Base-by-base conservation (phyloP, 331 rosid genomes). In the Cydonia oblonga region DNA sequence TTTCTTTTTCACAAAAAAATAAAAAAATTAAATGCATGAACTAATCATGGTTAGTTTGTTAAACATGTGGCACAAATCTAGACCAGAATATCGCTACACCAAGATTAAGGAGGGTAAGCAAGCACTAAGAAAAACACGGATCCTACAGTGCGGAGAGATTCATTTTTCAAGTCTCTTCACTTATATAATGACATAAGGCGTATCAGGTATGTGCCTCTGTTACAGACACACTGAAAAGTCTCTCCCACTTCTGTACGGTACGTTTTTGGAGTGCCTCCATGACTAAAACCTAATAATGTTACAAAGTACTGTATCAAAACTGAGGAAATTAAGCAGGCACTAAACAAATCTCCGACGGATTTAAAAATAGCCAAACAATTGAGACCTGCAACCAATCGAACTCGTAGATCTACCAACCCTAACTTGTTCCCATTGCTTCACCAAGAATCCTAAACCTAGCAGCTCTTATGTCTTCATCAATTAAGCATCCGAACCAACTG, bases 381-480 rank as follows among this genome's bases (percentile, higher is more conserved):
- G 28, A 24, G 35, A 29, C 56, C 58, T 46, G 66, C 79, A 72
- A 69, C 56, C 65, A 60, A 38, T 60, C 6, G 65, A 60, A 26
- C 11, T 60, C 20, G 5, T 28, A 77, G 83, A 82, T 86, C 84
- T 78, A 88, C 83, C 90, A 59, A 84, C 73, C 75, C 20, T 29
- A 38, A 18, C 14, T 9, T 8, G 24, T 61, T 80, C 78, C 30
- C 20, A 0, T 72, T 72, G 87, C 90, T 86, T 86, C 75, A 76
- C 78, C 63, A 60, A 78, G 72, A 88, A 84, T 75, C 75, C 29
- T 69, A 88, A 84, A 72, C 75, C 29, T 69, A 69, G 60, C 75
- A 52, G 90, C 68, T 82, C 70, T 66, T n/a, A 35, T 74, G 88
- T 88, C 92, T 46, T 60, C 42, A 57, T 88, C 93, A 49, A 49